phyloP scores from a whole-genome alignment of 1,139 yeast species.

The Magnusiomyces fungicola region DNA sequence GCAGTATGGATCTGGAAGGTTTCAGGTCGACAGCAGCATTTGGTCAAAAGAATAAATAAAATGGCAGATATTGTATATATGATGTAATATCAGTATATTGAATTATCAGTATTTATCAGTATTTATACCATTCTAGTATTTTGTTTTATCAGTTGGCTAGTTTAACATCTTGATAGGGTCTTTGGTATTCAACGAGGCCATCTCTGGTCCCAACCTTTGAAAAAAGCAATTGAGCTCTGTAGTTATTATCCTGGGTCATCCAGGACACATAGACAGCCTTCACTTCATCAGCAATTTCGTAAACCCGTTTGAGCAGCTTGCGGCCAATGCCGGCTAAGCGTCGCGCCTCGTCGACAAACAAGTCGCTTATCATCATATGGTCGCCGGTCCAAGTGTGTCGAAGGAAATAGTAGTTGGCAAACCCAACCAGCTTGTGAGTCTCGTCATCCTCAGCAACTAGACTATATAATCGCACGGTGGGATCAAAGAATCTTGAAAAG shows the following conservation, averaged over 20 bases:
- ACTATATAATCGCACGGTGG: conserved; percentile 39
- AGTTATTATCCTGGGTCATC: conserved; percentile 50
- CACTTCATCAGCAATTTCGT: conserved; percentile 41
- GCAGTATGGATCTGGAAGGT: too few species aligned
- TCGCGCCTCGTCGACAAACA: conserved; percentile 31
- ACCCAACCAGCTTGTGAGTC: conserved; percentile 33
- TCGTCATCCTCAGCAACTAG: not conserved
- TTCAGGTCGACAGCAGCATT: too few species aligned
- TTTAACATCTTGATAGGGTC: too few species aligned
- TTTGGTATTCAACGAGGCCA: conserved; percentile 38
- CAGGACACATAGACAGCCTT: conserved; percentile 42
- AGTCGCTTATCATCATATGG: conserved; percentile 44
- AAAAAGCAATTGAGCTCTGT: conserved; percentile 52
- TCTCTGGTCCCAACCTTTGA: conserved; percentile 45
- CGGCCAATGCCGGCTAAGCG: conserved; percentile 47
- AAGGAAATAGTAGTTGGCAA: conserved; percentile 45
- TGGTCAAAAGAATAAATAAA: too few species aligned
- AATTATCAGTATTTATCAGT: too few species aligned
- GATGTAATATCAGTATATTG: too few species aligned
- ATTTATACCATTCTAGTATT: too few species aligned
- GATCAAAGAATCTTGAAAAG: conserved; percentile 41
- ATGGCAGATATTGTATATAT: too few species aligned
- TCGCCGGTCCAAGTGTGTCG: conserved; percentile 45
- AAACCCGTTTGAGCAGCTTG: conserved; percentile 41
- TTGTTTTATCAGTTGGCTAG: too few species aligned